Conservation (phyloP, 495 filamentous ascomycete genomes). For the Entonaema liquescens region DNA sequence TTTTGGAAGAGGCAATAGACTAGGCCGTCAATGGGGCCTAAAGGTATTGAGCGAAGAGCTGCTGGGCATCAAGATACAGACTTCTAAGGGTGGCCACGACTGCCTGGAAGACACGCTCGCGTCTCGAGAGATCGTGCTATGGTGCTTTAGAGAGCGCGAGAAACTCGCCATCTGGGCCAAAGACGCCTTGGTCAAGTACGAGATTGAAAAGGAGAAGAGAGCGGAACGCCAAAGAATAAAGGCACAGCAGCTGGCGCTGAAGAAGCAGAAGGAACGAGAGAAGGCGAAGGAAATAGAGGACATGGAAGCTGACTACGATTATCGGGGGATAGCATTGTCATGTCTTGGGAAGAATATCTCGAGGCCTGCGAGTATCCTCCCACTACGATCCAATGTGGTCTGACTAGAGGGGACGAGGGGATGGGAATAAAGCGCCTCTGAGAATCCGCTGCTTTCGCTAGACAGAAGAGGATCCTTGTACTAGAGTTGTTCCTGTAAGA, state of each 20-base stretch:
- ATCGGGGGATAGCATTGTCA: background rate
- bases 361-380: background rate
- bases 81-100: slow-evolving; percentile 41
- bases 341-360: slow-evolving; percentile 6
- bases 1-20: slow-evolving; percentile 29
- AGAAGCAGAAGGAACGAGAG: slow-evolving; percentile 29
- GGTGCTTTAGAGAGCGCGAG: slow-evolving; percentile 39
- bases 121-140: slow-evolving; percentile 48
- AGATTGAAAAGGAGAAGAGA: slow-evolving; percentile 17
- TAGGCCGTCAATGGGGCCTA: slow-evolving; percentile 35
- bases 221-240: slow-evolving; percentile 1
- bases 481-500: background rate
- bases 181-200: slow-evolving; percentile 11
- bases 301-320: background rate
- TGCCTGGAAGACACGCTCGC: slow-evolving; percentile 56
- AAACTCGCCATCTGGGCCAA: slow-evolving; percentile 26
- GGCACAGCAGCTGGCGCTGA: slow-evolving; percentile 24
- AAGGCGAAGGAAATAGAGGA: background rate
- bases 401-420: background rate
- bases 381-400: background rate
- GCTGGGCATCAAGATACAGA: slow-evolving; percentile 48
- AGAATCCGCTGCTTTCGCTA: background rate
- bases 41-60: slow-evolving; percentile 43
- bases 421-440: background rate
- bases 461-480: background rate